phyloP scores from a whole-genome alignment of 768 basidiomycete genomes.

The Calocybe indica region DNA sequence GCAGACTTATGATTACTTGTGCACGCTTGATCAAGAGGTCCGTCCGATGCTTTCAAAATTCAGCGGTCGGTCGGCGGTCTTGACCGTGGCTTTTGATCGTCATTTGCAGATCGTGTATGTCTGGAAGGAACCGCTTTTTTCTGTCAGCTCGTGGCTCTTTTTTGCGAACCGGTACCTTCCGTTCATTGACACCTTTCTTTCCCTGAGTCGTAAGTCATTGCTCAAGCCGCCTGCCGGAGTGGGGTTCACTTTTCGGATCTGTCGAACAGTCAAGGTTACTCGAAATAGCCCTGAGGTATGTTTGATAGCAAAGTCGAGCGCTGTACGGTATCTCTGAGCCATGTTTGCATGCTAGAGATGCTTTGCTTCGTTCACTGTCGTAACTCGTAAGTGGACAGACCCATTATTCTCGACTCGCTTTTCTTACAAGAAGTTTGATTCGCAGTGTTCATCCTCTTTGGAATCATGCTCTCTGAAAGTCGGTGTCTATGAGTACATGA shows the following conservation, averaged over 20 bases:
- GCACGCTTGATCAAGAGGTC: slow-evolving; percentile 21
- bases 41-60: not conserved
- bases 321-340: not conserved
- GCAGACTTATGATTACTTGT: slow-evolving; percentile 19
- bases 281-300: slow-evolving; percentile 10
- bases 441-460: slow-evolving; percentile 26
- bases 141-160: slow-evolving; percentile 17
- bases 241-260: not conserved
- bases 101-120: slow-evolving; percentile 15
- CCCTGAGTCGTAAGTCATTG: slow-evolving; percentile 8
- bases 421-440: not conserved
- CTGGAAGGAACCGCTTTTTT: slow-evolving; percentile 15
- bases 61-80: not conserved
- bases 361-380: slow-evolving; percentile 17
- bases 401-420: not conserved
- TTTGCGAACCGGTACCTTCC: slow-evolving; percentile 24
- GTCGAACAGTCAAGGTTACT: slow-evolving; percentile 11
- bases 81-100: too few species aligned
- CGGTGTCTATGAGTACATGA: not conserved
- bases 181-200: slow-evolving; percentile 23
- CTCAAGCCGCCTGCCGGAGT: not conserved
- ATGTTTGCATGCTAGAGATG: slow-evolving; percentile 13
- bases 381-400: slow-evolving; percentile 22
- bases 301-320: not conserved
- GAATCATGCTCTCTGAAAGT: slow-evolving; percentile 33